These are phyloP conservation scores for Serendipita vermifera DNA, from an alignment of 768 basidiomycete genomes.

Conservation along the genomic window DNA sequence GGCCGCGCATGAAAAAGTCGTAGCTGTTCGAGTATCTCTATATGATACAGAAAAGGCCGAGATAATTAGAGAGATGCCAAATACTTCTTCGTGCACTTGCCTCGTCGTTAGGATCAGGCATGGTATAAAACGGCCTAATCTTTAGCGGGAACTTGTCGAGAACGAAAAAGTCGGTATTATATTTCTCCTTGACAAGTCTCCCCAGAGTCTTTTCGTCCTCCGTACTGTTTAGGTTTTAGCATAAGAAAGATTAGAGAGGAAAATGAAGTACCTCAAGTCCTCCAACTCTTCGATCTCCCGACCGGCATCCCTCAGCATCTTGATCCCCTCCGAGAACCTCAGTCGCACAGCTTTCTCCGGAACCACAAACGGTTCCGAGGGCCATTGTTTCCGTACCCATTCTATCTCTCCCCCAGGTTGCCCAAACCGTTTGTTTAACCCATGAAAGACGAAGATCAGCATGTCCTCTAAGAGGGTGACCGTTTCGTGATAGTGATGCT, in stretches of 20 bases:
- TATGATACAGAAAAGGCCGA: constrained; percentile 12
- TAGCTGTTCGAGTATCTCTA: constrained; percentile 94
- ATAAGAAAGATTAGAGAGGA: neutral
- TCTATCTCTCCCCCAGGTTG: constrained; percentile 48
- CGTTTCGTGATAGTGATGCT: constrained; percentile 98
- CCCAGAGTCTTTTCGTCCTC: constrained; percentile 93
- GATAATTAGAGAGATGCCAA: constrained; percentile 3
- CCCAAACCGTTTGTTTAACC: constrained; percentile 52
- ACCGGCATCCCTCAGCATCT: constrained; percentile 76
- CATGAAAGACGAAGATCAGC: constrained; percentile 75
- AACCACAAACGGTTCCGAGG: constrained; percentile 89
- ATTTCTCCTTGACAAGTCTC: constrained; percentile 77
- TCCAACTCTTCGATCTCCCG: constrained; percentile 65
- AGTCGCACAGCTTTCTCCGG: constrained; percentile 78
- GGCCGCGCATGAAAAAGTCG: constrained; percentile 99
- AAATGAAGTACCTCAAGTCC: constrained; percentile 50
- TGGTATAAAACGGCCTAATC: constrained; percentile 96
- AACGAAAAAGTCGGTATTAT: constrained; percentile 97
- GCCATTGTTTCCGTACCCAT: constrained; percentile 71
- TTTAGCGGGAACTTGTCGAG: constrained; percentile 97
- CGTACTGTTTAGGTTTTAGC: constrained; percentile 35
- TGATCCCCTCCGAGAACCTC: constrained; percentile 76
- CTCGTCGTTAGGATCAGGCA: constrained; percentile 89
- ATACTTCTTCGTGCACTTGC: constrained; percentile 31
- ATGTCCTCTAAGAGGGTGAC: constrained; percentile 82